A percentile compares a stretch with the other conserved stretches of the same genome.
phyloP scores from a whole-genome alignment of 2,329 filamentous ascomycete genomes.

The Hymenoscyphus albidus region DNA sequence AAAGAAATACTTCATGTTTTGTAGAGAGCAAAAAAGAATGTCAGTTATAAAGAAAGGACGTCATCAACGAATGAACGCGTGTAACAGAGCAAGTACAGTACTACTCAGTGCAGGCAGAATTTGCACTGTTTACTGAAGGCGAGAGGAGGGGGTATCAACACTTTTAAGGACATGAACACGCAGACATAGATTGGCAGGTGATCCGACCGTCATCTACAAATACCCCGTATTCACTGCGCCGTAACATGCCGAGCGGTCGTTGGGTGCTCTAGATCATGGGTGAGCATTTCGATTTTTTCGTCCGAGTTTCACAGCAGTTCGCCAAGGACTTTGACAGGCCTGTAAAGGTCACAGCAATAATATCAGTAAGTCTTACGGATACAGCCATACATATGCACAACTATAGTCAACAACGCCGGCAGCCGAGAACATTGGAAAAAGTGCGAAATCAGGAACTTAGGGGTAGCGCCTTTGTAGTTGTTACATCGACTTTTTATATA shows the following conservation, averaged over 20 bases:
- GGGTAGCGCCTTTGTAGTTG: no score
- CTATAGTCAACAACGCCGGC: no score
- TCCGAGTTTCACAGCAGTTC: no score
- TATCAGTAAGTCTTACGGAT: no score
- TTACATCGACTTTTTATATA: no score
- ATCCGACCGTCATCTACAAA: neutral
- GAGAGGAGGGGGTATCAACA: neutral
- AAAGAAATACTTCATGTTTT: conserved; percentile 14
- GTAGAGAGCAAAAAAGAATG: neutral
- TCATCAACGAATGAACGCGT: conserved; percentile 17
- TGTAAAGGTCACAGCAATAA: no score
- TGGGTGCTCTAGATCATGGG: neutral
- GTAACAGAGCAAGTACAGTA: neutral
- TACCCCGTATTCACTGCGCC: neutral
- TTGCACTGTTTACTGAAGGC: conserved; percentile 4
- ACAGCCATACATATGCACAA: no score
- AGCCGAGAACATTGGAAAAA: no score
- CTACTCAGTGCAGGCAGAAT: neutral
- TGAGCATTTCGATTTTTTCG: no score
- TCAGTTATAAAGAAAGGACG: conserved; percentile 16
- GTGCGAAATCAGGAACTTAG: no score
- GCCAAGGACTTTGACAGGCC: no score
- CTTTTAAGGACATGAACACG: conserved; percentile 2
- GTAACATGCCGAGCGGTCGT: neutral
- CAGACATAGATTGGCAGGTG: neutral